Percentiles rank a stretch among this genome's conserved stretches.
Evolutionary conservation across 1,139 yeast species (phyloP).

Genomic region (Yamadazyma aaseri): DNA sequence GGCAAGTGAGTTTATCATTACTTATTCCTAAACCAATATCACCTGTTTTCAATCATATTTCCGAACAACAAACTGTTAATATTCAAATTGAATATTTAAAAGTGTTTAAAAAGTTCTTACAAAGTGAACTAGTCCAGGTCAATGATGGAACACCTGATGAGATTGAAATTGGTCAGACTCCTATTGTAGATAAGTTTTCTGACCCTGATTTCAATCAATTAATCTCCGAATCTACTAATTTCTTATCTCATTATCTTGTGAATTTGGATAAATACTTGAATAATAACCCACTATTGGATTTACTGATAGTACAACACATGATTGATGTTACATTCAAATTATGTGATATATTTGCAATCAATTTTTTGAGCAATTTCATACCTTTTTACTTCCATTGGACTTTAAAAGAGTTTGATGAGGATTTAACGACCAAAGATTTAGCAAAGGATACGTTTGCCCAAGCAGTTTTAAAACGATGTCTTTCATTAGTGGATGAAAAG

Average conservation of each 20-base stretch:
- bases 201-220: slow-evolving; percentile 40
- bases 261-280: slow-evolving; percentile 34
- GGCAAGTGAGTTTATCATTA: slow-evolving; percentile 41
- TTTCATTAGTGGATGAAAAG: slow-evolving; percentile 28
- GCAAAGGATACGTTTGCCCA: slow-evolving; percentile 39
- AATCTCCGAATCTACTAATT: slow-evolving; percentile 36
- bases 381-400: slow-evolving; percentile 52
- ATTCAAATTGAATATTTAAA: slow-evolving; percentile 35
- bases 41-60: slow-evolving; percentile 15
- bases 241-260: slow-evolving; percentile 32
- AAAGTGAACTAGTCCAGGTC: slow-evolving; percentile 25
- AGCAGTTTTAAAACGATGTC: slow-evolving; percentile 24
- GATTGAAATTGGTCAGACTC: slow-evolving; percentile 10
- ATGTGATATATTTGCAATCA: slow-evolving; percentile 40
- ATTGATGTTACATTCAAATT: slow-evolving; percentile 27
- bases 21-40: slow-evolving; percentile 25
- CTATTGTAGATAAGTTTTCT: slow-evolving; percentile 20
- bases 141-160: slow-evolving; percentile 12
- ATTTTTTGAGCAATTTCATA: slow-evolving; percentile 44
- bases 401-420: slow-evolving; percentile 10
- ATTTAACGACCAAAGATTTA: background rate
- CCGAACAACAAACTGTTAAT: slow-evolving; percentile 24
- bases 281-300: slow-evolving; percentile 21
- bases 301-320: slow-evolving; percentile 23
- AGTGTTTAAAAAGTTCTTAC: slow-evolving; percentile 35